phyloP scores from a whole-genome alignment of 2,329 filamentous ascomycete genomes.

The Teratosphaeriaceae sp. region DNA sequence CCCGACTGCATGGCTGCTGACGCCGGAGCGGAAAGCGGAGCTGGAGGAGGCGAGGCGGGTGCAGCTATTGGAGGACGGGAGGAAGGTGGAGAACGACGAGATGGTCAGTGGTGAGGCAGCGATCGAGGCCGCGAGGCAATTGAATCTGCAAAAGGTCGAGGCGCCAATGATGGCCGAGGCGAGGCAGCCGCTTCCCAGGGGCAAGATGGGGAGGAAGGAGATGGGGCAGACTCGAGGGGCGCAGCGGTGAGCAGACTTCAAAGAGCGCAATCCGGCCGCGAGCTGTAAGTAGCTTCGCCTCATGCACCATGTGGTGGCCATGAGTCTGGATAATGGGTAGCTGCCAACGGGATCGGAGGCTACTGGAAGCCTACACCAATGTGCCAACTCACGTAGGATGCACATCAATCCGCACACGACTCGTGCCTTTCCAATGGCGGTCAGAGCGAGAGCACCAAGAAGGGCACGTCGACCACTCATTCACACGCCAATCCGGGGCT shows the following conservation, averaged over 20 bases:
- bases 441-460: too few relatives aligned
- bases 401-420: too few relatives aligned
- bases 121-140: conserved; percentile 23
- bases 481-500: too few relatives aligned
- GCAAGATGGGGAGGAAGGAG: conserved; percentile 26
- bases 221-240: conserved; percentile 18
- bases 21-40: conserved; percentile 57
- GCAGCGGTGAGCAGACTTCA: neutral
- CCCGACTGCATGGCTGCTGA: conserved; percentile 78
- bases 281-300: too few relatives aligned
- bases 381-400: too few relatives aligned
- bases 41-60: conserved; percentile 56
- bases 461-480: too few relatives aligned
- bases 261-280: too few relatives aligned
- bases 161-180: conserved; percentile 27
- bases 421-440: too few relatives aligned
- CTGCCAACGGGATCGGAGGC: too few relatives aligned
- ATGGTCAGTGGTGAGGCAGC: conserved; percentile 22
- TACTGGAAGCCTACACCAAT: too few relatives aligned
- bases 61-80: conserved; percentile 48
- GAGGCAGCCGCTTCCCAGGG: conserved; percentile 19
- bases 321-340: too few relatives aligned
- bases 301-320: too few relatives aligned
- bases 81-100: conserved; percentile 46
- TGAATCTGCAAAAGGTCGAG: conserved; percentile 18